These are phyloP conservation scores for Geosmithia putterillii DNA, from an alignment of 2,329 filamentous ascomycete species.

Conservation along the genomic window DNA sequence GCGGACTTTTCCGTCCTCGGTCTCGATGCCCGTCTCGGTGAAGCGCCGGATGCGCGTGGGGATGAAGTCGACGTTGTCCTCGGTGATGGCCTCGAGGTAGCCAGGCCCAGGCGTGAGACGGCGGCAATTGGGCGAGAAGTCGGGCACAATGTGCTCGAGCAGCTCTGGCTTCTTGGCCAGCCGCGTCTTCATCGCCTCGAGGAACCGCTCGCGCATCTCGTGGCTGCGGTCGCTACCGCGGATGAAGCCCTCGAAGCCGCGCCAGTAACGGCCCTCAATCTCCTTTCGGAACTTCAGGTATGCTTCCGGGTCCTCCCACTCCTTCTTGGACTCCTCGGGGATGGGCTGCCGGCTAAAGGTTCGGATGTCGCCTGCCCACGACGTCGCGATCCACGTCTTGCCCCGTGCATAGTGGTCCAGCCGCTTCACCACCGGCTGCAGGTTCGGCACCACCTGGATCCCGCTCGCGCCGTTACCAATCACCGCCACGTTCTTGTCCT, in stretches of 20 bases:
- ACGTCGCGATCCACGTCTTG: constrained; percentile 27
- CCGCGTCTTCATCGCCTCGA: constrained; percentile 13
- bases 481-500: constrained; percentile 39
- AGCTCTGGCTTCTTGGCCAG: constrained; percentile 24
- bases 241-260: background rate
- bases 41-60: constrained; percentile 10
- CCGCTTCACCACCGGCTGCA: constrained; percentile 16
- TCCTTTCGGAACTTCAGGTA: constrained; percentile 39
- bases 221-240: background rate
- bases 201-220: constrained; percentile 5
- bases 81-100: constrained; percentile 12
- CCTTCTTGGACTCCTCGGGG: constrained; percentile 33
- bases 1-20: constrained; percentile 18
- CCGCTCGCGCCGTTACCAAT: constrained; percentile 45
- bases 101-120: constrained; percentile 31
- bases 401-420: constrained; percentile 28
- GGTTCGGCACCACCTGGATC: constrained; percentile 34
- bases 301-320: constrained; percentile 30
- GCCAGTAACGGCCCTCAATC: constrained; percentile 11
- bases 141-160: constrained; percentile 20
- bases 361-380: constrained; percentile 42
- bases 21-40: constrained; percentile 15
- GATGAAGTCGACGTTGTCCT: constrained; percentile 7
- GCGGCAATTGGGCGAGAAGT: constrained; percentile 30
- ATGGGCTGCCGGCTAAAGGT: constrained; percentile 44